phyloP scores from a whole-genome alignment of 352 stramenopile species.

The Phytophthora litchii region DNA sequence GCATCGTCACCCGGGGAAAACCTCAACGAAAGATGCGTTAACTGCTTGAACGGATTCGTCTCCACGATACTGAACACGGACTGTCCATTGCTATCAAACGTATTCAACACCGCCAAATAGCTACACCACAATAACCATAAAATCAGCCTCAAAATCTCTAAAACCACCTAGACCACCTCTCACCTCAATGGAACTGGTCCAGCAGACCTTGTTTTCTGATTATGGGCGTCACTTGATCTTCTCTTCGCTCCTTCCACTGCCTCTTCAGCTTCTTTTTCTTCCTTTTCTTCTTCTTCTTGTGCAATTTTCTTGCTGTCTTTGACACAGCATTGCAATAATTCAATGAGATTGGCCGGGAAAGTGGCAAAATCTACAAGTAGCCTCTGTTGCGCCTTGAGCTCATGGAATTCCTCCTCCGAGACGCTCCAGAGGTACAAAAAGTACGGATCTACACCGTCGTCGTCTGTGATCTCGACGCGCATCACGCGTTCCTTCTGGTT shows the following conservation, averaged over 20 bases:
- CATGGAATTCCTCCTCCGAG: slow-evolving; percentile 94
- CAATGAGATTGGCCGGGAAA: slow-evolving; percentile 93
- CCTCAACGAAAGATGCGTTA: slow-evolving; percentile 92
- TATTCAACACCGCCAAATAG: slow-evolving; percentile 87
- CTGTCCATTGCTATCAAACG: slow-evolving; percentile 57
- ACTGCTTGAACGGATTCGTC: slow-evolving; percentile 94
- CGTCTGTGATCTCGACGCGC: slow-evolving; percentile 94
- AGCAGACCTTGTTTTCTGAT: slow-evolving; percentile 44
- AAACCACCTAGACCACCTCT: background rate
- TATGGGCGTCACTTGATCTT: slow-evolving; percentile 1
- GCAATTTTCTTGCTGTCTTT: slow-evolving; percentile 64
- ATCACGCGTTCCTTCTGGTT: slow-evolving; percentile 90
- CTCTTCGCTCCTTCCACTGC: slow-evolving; percentile 8
- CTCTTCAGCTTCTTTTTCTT: slow-evolving; percentile 3
- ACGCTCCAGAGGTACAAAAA: slow-evolving; percentile 94
- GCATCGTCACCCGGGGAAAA: slow-evolving; percentile 89
- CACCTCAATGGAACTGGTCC: slow-evolving; percentile 74
- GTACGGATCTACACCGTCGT: slow-evolving; percentile 90
- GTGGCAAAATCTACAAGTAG: slow-evolving; percentile 93
- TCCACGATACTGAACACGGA: slow-evolving; percentile 93
- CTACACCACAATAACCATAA: slow-evolving; percentile 29
- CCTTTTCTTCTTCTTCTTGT: slow-evolving; percentile 27
- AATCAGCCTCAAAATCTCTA: slow-evolving; percentile 2
- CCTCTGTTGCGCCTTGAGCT: slow-evolving; percentile 93
- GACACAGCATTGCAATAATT: slow-evolving; percentile 90